phyloP scores from a whole-genome alignment of 139 green algal species.

The Micromonas commoda region DNA sequence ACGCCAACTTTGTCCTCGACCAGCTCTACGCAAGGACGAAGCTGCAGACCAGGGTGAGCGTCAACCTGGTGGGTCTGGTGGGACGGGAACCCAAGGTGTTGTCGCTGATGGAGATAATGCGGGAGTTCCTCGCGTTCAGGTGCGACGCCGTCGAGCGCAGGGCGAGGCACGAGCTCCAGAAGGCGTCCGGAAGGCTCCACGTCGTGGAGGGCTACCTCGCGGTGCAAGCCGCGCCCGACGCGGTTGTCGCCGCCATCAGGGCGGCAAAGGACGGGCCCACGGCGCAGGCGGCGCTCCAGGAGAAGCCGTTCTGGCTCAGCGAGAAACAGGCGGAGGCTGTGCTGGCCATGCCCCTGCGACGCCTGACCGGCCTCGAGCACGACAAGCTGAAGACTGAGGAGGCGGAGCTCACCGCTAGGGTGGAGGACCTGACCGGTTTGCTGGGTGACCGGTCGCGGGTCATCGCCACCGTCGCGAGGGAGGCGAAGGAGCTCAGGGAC shows the following conservation, averaged over 20 bases:
- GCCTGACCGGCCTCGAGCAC: constrained; percentile 30
- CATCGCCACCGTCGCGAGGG: constrained; percentile 10
- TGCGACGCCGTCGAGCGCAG: constrained; percentile 21
- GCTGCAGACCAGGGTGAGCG: constrained; percentile 26
- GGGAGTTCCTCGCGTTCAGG: constrained; percentile 32
- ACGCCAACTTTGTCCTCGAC: constrained; percentile 28
- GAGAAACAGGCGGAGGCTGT: constrained; percentile 27
- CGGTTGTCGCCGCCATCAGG: constrained; percentile 22
- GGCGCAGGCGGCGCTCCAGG: constrained; percentile 11
- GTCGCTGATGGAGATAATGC: constrained; percentile 21
- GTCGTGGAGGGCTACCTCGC: constrained; percentile 19
- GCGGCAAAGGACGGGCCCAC: constrained; percentile 17
- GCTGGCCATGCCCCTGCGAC: constrained; percentile 24
- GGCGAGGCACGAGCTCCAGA: constrained; percentile 17
- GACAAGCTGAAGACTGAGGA: constrained; percentile 25
- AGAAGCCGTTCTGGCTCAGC: constrained; percentile 10
- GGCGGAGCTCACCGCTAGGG: constrained; percentile 9
- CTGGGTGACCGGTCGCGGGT: constrained; percentile 12
- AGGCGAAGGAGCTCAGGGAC: constrained; percentile 21
- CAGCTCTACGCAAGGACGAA: constrained; percentile 30
- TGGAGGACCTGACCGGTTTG: background rate
- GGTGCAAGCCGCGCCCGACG: constrained; percentile 3
- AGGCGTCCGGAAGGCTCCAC: constrained; percentile 11
- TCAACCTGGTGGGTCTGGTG: constrained; percentile 25
- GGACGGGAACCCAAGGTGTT: constrained; percentile 21